Percentiles rank a stretch among this genome's conserved stretches.
These are phyloP conservation scores for Pythium chondricola DNA, from an alignment of 352 stramenopile genomes.

Conservation along the genomic window DNA sequence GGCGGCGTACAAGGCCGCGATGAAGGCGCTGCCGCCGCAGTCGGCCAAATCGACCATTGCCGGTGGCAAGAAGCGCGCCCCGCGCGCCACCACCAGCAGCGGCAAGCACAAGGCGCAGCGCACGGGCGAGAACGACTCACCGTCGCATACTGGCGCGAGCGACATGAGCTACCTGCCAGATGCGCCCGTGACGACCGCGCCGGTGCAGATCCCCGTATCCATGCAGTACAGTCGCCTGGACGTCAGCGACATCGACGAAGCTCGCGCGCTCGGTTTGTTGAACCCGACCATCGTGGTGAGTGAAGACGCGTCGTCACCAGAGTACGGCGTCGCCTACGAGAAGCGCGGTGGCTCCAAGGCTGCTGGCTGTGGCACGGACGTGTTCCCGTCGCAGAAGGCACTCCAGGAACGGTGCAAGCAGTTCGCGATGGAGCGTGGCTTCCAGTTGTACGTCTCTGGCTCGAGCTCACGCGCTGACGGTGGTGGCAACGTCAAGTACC, in stretches of 20 bases:
- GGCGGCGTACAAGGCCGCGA: neutral
- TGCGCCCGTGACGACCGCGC: slow-evolving; percentile 4
- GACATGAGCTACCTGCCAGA: slow-evolving; percentile 10
- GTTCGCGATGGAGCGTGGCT: slow-evolving; percentile 67
- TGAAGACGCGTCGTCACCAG: slow-evolving; percentile 29
- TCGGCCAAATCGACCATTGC: neutral
- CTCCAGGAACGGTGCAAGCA: slow-evolving; percentile 76
- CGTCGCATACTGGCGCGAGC: slow-evolving; percentile 1
- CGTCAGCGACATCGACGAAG: slow-evolving; percentile 43
- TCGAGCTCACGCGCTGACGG: slow-evolving; percentile 63
- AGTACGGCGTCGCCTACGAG: slow-evolving; percentile 73
- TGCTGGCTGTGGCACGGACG: slow-evolving; percentile 42
- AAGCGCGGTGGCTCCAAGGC: slow-evolving; percentile 58
- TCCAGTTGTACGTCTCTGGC: slow-evolving; percentile 61
- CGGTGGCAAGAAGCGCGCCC: neutral
- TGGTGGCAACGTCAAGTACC: slow-evolving; percentile 79
- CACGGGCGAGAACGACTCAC: neutral
- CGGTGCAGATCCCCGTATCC: neutral
- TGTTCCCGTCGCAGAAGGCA: slow-evolving; percentile 52
- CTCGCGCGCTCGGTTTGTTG: slow-evolving; percentile 41
- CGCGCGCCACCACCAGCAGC: neutral
- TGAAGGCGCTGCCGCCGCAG: neutral
- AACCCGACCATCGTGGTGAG: slow-evolving; percentile 36
- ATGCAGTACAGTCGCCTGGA: slow-evolving; percentile 61
- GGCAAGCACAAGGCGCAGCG: neutral